Evolutionary conservation across 208 protist species (phyloP).

Genomic region (Wallacemonas sp.): DNA sequence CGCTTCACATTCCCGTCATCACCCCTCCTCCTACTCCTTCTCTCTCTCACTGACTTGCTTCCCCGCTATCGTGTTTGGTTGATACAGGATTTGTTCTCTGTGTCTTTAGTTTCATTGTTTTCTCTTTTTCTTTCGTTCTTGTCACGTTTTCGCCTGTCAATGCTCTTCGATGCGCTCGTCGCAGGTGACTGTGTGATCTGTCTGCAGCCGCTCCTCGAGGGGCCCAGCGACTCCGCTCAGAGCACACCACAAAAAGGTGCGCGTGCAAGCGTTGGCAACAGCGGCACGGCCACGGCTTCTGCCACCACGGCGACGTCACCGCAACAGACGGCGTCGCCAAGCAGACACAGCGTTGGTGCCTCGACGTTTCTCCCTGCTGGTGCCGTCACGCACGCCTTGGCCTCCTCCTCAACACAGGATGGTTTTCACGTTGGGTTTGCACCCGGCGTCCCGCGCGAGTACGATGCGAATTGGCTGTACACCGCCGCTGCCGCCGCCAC

Average conservation of each 20-base stretch:
- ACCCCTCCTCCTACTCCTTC: not conserved
- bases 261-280: not conserved
- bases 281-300: not conserved
- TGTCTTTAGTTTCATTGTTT: not conserved
- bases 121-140: not conserved
- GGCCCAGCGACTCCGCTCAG: not conserved
- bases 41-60: too few relatives aligned
- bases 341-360: not conserved
- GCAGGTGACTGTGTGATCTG: constrained; percentile 78
- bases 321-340: not conserved
- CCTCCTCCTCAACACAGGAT: constrained; percentile 9
- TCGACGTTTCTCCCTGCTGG: not conserved
- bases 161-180: constrained; percentile 44
- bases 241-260: constrained; percentile 7
- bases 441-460: constrained; percentile 27
- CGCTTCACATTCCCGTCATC: too few relatives aligned
- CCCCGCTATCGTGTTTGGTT: too few relatives aligned
- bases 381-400: constrained; percentile 1
- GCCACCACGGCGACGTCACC: not conserved
- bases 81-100: too few relatives aligned
- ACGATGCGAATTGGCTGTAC: too few relatives aligned
- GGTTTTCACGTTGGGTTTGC: constrained; percentile 53
- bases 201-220: constrained; percentile 51
- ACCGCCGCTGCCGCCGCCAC: too few relatives aligned
- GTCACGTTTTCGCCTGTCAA: not conserved